Evolutionary conservation across 2,329 filamentous ascomycete species (phyloP), one percentile per base, ranked within the genome.

Genomic region (Fusarium palustre): DNA sequence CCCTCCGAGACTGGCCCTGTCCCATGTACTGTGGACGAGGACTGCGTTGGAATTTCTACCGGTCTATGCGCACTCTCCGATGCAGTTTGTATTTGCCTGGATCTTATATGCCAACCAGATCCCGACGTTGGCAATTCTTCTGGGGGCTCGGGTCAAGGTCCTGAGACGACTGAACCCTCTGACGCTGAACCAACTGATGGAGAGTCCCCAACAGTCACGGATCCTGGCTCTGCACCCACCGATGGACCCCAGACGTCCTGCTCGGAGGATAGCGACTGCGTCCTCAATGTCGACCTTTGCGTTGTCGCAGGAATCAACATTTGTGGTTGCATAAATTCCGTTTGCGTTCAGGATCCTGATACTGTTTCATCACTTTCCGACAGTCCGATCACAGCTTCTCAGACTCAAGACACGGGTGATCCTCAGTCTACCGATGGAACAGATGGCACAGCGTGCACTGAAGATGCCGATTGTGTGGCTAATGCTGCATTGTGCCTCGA

Each of bases 261-360:
- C 25, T 64, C 54, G 11, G 53, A 42, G 11, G 49, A 43, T 6
- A 39, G 13, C 7, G 66, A 70, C 20, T 69, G 66, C 12, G 13
- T 11, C 3, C 5, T 66, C 1, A 33, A 66, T 1, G 18, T 28
- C 13, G 61, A 65, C 3, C 47, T 66, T 6, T 65, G 61, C 3
- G 6, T 60, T 13, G 25, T 46, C 1, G 22, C 47, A 11, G 62
- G 61, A 15, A 12, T 60, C 15, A 65, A 66, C 2, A 60, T 65
- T 13, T 65, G 62, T 22, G 36, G 31, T 15, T 65, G 62, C 5
- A 31, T 55, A 16, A 50, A 60, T 7, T 13, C 47, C 4, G 16
- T 66, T 11, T 65, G 62, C 1, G 47, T 65, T 6, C 36, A 20
- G 1, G 54, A 39, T 13, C 25, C 47, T 2, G 46, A 22, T 16